A percentile compares a stretch with the other conserved stretches of the same genome.
These are phyloP conservation scores for Pyronema domesticum DNA, from an alignment of 495 filamentous ascomycete species.

Conservation along the genomic window DNA sequence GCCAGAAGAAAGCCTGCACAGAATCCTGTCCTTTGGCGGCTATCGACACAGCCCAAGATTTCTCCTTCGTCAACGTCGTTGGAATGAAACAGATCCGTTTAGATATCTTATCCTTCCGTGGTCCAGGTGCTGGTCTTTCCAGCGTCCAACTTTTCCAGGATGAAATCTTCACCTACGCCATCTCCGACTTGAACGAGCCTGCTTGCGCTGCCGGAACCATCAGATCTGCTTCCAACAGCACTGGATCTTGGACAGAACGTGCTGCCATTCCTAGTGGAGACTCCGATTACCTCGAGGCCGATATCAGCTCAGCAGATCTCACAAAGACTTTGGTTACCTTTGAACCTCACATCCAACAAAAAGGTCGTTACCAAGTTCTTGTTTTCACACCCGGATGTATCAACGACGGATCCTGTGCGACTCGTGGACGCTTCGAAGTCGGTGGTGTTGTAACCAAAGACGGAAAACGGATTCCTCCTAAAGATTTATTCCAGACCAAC, in stretches of 20 bases:
- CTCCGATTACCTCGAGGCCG: conserved; percentile 49
- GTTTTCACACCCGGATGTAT: conserved; percentile 82
- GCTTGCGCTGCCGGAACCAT: conserved; percentile 49
- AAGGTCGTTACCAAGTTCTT: conserved; percentile 74
- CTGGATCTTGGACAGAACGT: conserved; percentile 48
- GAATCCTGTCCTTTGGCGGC: conserved; percentile 61
- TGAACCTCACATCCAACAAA: conserved; percentile 66
- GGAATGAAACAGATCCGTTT: conserved; percentile 81
- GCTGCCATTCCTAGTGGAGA: conserved; percentile 27
- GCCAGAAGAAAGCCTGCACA: conserved; percentile 50
- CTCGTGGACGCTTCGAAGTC: conserved; percentile 61
- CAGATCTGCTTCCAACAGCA: conserved; percentile 44
- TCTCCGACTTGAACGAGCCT: conserved; percentile 77
- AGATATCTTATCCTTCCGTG: conserved; percentile 73
- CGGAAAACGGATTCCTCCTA: conserved; percentile 25
- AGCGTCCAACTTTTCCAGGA: conserved; percentile 84
- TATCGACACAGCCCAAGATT: conserved; percentile 59
- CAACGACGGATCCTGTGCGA: conserved; percentile 56
- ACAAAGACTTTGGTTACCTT: conserved; percentile 33
- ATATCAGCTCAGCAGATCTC: conserved; percentile 39
- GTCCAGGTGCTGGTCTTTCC: conserved; percentile 65
- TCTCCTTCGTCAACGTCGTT: conserved; percentile 68
- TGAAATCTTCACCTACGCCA: conserved; percentile 66
- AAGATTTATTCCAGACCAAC: conserved; percentile 68
- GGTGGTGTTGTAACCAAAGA: conserved; percentile 38